These are phyloP conservation scores for Angomonas deanei DNA, from an alignment of 208 protist species.

Conservation along the genomic window DNA sequence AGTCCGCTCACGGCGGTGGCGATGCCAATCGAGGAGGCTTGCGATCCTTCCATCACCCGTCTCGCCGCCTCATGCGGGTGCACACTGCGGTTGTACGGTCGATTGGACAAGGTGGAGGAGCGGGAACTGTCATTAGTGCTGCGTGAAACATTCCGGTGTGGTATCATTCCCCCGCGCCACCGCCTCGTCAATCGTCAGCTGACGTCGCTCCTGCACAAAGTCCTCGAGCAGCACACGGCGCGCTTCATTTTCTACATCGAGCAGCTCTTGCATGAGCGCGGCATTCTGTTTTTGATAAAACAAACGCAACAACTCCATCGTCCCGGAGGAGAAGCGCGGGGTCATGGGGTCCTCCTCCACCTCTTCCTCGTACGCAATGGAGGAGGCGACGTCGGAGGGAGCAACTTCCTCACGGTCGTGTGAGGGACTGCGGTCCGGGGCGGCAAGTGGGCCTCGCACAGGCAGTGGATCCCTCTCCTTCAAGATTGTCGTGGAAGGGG, in stretches of 20 bases:
- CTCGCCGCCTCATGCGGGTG: constrained; percentile 1
- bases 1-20: constrained; percentile 5
- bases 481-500: not conserved
- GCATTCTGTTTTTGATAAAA: not conserved
- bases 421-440: not conserved
- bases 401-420: not conserved
- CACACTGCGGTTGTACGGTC: not conserved
- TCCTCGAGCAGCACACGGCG: not conserved
- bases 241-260: not conserved
- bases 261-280: not conserved
- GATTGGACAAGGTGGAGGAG: not conserved
- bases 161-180: not conserved
- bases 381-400: not conserved
- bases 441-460: not conserved
- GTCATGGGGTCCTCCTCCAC: not conserved
- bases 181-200: not conserved
- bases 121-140: not conserved
- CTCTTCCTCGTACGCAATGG: not conserved
- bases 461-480: not conserved
- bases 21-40: not conserved
- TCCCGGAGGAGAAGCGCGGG: not conserved
- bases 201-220: not conserved
- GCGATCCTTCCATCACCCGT: not conserved
- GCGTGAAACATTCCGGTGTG: not conserved
- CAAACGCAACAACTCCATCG: not conserved